A percentile compares a stretch with the other conserved stretches of the same genome.
phyloP scores from a whole-genome alignment of 2,329 filamentous ascomycete species.

The Ceratocystis colombiana region DNA sequence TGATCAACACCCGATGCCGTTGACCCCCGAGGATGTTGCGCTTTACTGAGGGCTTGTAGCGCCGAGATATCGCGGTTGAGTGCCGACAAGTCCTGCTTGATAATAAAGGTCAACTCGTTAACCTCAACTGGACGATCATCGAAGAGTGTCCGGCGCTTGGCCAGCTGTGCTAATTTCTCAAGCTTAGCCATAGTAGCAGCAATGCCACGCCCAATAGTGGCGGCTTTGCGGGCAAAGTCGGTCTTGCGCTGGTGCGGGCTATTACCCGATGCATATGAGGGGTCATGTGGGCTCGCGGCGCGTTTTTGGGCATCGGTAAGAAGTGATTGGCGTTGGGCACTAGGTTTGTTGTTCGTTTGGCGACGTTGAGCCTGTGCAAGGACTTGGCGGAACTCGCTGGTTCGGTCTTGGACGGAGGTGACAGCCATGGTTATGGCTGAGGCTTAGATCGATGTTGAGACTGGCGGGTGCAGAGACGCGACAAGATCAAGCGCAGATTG shows the following conservation, averaged over 20 bases:
- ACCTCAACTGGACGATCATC: conserved; percentile 96
- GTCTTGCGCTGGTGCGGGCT: conserved; percentile 47
- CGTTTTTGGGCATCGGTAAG: conserved; percentile 64
- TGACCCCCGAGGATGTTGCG: conserved; percentile 53
- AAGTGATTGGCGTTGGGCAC: conserved; percentile 70
- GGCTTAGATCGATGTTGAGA: neutral
- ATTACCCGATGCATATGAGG: conserved; percentile 28
- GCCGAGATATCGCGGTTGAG: conserved; percentile 76
- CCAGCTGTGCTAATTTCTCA: conserved; percentile 85
- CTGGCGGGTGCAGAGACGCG: neutral
- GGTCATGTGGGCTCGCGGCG: conserved; percentile 40
- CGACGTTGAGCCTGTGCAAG: conserved; percentile 74
- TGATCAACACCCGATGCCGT: conserved; percentile 47
- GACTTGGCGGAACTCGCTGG: conserved; percentile 87
- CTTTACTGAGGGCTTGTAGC: conserved; percentile 64
- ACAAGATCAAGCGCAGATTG: neutral
- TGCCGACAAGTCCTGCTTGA: conserved; percentile 87
- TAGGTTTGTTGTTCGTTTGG: conserved; percentile 64
- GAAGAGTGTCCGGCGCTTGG: conserved; percentile 93
- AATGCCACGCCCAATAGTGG: conserved; percentile 85
- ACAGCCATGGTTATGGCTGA: conserved; percentile 43
- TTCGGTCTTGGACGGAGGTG: conserved; percentile 88
- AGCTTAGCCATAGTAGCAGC: conserved; percentile 88
- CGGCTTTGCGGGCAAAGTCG: conserved; percentile 86
- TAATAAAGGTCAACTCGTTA: conserved; percentile 91